These are phyloP conservation scores for Cytospora chrysosperma DNA, from an alignment of 2,329 filamentous ascomycete genomes.

Conservation along the genomic window DNA sequence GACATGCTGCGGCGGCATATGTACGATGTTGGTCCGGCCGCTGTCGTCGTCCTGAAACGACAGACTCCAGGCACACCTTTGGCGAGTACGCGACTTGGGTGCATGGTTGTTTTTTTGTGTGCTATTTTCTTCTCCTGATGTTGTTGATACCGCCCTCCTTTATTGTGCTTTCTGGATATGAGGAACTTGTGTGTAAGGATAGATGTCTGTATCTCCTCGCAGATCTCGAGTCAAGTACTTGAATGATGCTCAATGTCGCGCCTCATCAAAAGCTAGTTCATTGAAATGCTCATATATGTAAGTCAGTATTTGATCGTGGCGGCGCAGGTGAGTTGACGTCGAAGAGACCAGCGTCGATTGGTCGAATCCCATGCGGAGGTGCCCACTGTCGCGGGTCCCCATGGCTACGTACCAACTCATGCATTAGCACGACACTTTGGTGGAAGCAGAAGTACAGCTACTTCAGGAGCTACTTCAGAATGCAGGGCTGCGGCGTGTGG, in stretches of 20 bases:
- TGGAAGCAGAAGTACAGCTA: constrained; percentile 2
- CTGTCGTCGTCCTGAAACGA: background rate
- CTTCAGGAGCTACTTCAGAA: constrained; percentile 11
- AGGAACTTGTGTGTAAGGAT: background rate
- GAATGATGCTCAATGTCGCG: background rate
- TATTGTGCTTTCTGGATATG: background rate
- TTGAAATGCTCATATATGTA: background rate
- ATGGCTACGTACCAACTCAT: background rate
- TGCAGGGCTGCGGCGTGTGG: constrained; percentile 13
- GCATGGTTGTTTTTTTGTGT: constrained; percentile 7
- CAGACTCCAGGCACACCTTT: constrained; percentile 1
- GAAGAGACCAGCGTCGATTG: background rate
- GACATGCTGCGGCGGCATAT: constrained; percentile 14
- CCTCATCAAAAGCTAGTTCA: background rate
- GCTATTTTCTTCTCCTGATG: background rate
- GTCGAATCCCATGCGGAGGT: background rate
- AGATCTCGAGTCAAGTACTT: background rate
- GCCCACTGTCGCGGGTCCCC: background rate
- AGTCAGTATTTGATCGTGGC: background rate
- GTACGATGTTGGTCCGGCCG: background rate
- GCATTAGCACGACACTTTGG: too few relatives aligned
- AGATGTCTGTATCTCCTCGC: background rate
- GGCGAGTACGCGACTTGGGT: background rate
- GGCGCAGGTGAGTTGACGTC: constrained; percentile 3
- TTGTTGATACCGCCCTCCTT: background rate